A percentile compares a stretch with the other conserved stretches of the same genome.
phyloP scores from a whole-genome alignment of 441 rosid genomes.

The Pelargonium citronellum region DNA sequence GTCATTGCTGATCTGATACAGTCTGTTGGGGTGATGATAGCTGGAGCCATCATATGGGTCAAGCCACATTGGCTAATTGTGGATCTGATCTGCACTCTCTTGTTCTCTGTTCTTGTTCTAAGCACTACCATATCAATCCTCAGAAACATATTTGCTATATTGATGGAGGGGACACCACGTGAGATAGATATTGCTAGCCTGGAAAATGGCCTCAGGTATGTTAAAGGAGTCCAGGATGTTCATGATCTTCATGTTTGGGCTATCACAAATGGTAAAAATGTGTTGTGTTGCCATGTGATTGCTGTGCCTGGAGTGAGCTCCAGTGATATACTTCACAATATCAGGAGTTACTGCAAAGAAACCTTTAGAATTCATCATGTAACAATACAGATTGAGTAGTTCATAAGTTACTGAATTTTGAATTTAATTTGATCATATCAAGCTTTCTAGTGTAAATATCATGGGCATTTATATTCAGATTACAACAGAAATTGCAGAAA shows the following conservation, averaged over 20 bases:
- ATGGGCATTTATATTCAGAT: too few relatives aligned
- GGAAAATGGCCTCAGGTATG: constrained; percentile 37
- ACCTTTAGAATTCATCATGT: constrained; percentile 49
- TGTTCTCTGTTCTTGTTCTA: constrained; percentile 49
- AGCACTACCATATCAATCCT: constrained; percentile 57
- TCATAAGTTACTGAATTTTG: neutral
- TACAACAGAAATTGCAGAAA: too few relatives aligned
- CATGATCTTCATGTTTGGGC: constrained; percentile 81
- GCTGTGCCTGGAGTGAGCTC: constrained; percentile 43
- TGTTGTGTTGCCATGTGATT: constrained; percentile 57
- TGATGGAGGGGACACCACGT: constrained; percentile 54
- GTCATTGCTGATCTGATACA: constrained; percentile 69
- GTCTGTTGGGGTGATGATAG: constrained; percentile 63
- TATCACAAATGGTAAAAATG: constrained; percentile 50
- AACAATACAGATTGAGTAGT: constrained; percentile 55
- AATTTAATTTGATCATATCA: too few relatives aligned
- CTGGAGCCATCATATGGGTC: constrained; percentile 61
- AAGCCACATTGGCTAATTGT: constrained; percentile 50
- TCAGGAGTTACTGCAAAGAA: constrained; percentile 50
- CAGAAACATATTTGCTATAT: constrained; percentile 37
- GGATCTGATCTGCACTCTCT: constrained; percentile 60
- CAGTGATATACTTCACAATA: constrained; percentile 36
- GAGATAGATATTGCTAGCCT: constrained; percentile 39
- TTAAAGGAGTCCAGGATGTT: constrained; percentile 48
- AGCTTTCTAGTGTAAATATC: too few relatives aligned